Evolutionary conservation across 805 yeast genomes (phyloP), one percentile per base, ranked within the genome.

Genomic region (Cyberlindnera euphorbiae): DNA sequence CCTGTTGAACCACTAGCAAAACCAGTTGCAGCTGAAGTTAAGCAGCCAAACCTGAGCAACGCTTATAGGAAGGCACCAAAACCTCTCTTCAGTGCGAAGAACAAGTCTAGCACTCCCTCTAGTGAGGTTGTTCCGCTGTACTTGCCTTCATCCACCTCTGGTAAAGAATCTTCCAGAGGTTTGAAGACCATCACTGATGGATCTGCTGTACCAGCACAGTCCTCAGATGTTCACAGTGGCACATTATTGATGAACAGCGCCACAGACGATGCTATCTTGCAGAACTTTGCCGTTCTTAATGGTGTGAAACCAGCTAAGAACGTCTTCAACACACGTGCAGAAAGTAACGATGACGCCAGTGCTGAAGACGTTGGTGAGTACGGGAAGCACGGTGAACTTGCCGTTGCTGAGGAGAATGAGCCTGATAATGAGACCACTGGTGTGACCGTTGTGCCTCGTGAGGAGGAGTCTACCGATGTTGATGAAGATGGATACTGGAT

Each of bases 401-500:
- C n/a, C n/a, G n/a, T n/a, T n/a, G n/a, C n/a, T n/a, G 13, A 13
- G 10, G 26, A 13, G 18, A 35, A 28, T 11, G 36, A 26, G 26
- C 14, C 22, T n/a, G 30, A 26, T 17, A 10, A 13, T 13, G 13
- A 15, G 12, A 13, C 7, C 14, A n/a, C 14, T n/a, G 27, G 12
- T n/a, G 27, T 8, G n/a, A 17, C 11, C 15, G 17, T 13, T 26
- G 17, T 26, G 5, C 8, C 29, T 12, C 33, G 44, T 15, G 45
- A 36, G 6, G 42, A 38, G 26, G 41, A 38, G 15, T 38, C 35
- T n/a, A 33, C 32, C 4, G 19, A 30, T 26, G 40, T 46, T 19
- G 54, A 81, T 34, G 79, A 77, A 11, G 75, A 82, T 32, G 96
- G 89, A 6, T 93, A 89, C 62, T 93, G 93, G 85, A 81, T 79